phyloP scores from a whole-genome alignment of 1,139 yeast species.

The Blastobotrys capitulatus region DNA sequence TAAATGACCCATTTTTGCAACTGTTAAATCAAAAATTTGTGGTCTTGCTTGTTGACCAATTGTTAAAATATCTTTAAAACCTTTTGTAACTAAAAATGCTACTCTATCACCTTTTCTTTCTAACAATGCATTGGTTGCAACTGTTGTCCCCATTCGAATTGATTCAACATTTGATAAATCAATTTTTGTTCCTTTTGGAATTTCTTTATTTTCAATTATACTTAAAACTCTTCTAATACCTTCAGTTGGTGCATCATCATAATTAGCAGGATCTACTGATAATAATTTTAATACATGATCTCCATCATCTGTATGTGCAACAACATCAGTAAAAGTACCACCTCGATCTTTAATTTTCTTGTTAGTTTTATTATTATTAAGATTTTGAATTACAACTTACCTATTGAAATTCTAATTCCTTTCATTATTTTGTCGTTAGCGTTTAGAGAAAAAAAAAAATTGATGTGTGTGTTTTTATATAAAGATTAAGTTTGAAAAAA shows the following conservation, averaged over 20 bases:
- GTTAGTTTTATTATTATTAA: not conserved
- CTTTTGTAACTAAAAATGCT: conserved; percentile 60
- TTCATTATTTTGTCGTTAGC: conserved; percentile 1
- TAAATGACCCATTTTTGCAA: conserved; percentile 52
- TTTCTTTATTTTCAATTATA: conserved; percentile 43
- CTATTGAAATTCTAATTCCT: conserved; percentile 16
- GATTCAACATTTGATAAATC: conserved; percentile 48
- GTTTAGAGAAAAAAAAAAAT: no score
- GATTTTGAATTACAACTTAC: conserved; percentile 7
- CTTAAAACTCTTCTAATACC: conserved; percentile 79
- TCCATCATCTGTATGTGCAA: conserved; percentile 40
- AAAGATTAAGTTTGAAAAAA: no score
- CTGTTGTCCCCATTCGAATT: conserved; percentile 75
- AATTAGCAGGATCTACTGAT: conserved; percentile 83
- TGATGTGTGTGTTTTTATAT: no score
- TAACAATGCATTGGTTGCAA: conserved; percentile 69
- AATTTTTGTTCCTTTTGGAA: conserved; percentile 40
- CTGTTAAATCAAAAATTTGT: conserved; percentile 56
- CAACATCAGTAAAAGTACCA: conserved; percentile 87
- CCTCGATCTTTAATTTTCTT: conserved; percentile 36
- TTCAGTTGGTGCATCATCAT: conserved; percentile 85
- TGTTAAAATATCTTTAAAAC: conserved; percentile 55
- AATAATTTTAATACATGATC: conserved; percentile 60
- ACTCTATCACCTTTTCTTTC: conserved; percentile 64
- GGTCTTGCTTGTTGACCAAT: conserved; percentile 78